phyloP scores from a whole-genome alignment of 352 stramenopile genomes.

The Peronosclerospora sorghi region DNA sequence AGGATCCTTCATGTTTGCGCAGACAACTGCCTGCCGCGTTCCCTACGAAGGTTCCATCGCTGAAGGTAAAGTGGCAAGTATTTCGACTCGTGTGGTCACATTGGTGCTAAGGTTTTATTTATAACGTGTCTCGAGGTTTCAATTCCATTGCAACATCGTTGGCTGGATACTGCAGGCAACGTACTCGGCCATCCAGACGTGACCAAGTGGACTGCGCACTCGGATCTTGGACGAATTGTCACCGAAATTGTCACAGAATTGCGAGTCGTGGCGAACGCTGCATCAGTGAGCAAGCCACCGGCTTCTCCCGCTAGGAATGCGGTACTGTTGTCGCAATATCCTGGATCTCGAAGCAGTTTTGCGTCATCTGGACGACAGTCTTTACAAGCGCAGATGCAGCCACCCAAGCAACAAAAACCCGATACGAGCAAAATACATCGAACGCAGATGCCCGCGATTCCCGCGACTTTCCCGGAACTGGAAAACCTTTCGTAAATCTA shows the following conservation, averaged over 20 bases:
- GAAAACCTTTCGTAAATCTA: conserved; percentile 68
- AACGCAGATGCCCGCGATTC: conserved; percentile 67
- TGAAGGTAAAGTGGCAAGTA: conserved; percentile 28
- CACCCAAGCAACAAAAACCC: conserved; percentile 19
- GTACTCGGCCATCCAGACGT: conserved; percentile 63
- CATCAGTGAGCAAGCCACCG: conserved; percentile 10
- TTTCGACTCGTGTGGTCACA: too few relatives aligned
- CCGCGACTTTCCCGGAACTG: conserved; percentile 57
- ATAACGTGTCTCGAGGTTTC: conserved; percentile 29
- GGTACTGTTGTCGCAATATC: conserved; percentile 14
- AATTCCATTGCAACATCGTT: conserved; percentile 58
- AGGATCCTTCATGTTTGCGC: conserved; percentile 1
- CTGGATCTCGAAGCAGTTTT: conserved; percentile 20
- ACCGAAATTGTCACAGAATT: conserved; percentile 61
- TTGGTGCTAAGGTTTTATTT: too few relatives aligned
- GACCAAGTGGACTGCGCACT: conserved; percentile 75
- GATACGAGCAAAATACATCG: conserved; percentile 37
- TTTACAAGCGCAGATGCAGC: conserved; percentile 21
- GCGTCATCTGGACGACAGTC: conserved; percentile 16
- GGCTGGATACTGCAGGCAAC: conserved; percentile 58
- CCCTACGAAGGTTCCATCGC: conserved; percentile 48
- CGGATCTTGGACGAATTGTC: conserved; percentile 72
- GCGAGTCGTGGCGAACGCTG: conserved; percentile 11
- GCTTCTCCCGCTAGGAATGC: conserved; percentile 12
- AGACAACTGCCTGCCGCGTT: conserved; percentile 70